These are phyloP conservation scores for Lotmaria passim DNA, from an alignment of 208 protist species.

Conservation along the genomic window DNA sequence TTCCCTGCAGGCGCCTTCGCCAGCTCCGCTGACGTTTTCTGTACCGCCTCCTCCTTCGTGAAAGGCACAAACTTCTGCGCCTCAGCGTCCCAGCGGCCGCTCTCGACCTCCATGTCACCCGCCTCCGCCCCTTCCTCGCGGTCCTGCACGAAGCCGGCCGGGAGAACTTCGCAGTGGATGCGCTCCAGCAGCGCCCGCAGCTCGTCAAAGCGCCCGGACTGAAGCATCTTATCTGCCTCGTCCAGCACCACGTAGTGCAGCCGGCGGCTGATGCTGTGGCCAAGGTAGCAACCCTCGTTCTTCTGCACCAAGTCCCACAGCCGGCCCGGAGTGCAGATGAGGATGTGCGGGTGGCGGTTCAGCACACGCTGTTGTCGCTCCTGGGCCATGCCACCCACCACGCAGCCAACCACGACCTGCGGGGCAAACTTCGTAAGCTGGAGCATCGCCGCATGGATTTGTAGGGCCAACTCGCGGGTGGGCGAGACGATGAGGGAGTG, in stretches of 20 bases:
- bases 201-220: constrained; percentile 96
- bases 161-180: constrained; percentile 92
- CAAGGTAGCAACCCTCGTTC: constrained; percentile 92
- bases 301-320: constrained; percentile 88
- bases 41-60: constrained; percentile 39
- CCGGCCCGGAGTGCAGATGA: constrained; percentile 93
- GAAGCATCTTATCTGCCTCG: constrained; percentile 99
- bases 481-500: constrained; percentile 96
- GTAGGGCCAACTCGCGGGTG: constrained; percentile 98
- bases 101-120: constrained; percentile 51
- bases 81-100: constrained; percentile 75
- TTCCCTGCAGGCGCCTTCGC: constrained; percentile 23
- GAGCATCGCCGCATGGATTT: constrained; percentile 91
- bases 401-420: constrained; percentile 74
- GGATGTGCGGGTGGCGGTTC: constrained; percentile 87
- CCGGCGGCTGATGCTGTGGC: constrained; percentile 95
- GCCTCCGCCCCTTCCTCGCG: constrained; percentile 76
- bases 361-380: constrained; percentile 92
- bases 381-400: constrained; percentile 90
- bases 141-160: constrained; percentile 82
- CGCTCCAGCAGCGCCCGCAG: constrained; percentile 97
- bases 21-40: constrained; percentile 9
- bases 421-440: constrained; percentile 67
- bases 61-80: constrained; percentile 76
- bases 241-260: constrained; percentile 97